Base-by-base conservation (phyloP, 139 green algal species). In the Chlorella sp. region DNA sequence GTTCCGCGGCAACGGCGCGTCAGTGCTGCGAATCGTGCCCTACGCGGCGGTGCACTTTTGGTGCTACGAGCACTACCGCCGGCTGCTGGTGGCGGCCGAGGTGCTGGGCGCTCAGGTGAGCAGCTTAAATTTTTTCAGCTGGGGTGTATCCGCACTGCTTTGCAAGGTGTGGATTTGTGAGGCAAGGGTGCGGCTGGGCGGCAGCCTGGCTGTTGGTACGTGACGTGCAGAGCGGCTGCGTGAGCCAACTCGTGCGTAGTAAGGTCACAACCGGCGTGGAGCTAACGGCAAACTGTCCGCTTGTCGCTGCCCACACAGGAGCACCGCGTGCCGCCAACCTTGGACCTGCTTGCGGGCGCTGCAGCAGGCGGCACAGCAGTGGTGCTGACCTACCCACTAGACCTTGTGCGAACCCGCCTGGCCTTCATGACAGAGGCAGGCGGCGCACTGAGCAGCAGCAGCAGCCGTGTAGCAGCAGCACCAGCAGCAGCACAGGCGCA, bases 11-110 rank as follows among this genome's bases (percentile, higher is more conserved):
- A 99, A 99, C 79, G 89, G 88, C 41, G 96, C 96, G 32, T 95
- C 87, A 68, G 95, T 98, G 36, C 82, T 95, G 73, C 90, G 96
- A 32, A 97, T 99, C 82, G 89, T 98, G 40, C 96, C 96, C 0
- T 99, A 99, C 83, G 90, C 95, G 0, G 93, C 96, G 24, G 88
- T 98, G 14, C 95, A 99, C 91, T 98, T 97, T 83, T 87, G 89
- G n/a, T 81, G 90, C 1, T 99, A 98, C 69, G 96, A 99, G 90
- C 89, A 92, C 34, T 97, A 95, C 88, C 86, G 94, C 0, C 84
- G 92, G 0, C 34, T 82, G 32, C 76, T 97, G 32, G 72, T 93
- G 36, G 69, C 89, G 3, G 41, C 72, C 0, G 60, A 64, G 16
- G 40, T n/a, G 38, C 60, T 83, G 77, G 77, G 77, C 7, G 77